Conservation (phyloP, 345 rosid species). For the Hibiscus syriacus region DNA sequence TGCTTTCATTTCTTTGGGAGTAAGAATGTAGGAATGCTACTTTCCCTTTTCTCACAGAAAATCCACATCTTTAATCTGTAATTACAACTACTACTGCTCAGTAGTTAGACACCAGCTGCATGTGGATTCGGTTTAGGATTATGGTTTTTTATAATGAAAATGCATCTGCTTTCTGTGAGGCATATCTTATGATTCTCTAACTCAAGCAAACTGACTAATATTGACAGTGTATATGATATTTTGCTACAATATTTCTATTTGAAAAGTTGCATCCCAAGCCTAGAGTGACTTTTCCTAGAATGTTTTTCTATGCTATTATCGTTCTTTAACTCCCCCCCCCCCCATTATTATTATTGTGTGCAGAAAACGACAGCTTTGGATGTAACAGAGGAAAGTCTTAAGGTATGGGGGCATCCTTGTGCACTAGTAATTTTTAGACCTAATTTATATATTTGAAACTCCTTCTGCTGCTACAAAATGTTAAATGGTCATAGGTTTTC, state of each 20-base stretch:
- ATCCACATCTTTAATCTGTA: not conserved
- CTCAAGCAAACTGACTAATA: not conserved
- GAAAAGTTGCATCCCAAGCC: not conserved
- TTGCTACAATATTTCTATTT: not conserved
- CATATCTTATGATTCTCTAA: not conserved
- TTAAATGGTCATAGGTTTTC: not conserved
- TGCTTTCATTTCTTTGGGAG: not conserved
- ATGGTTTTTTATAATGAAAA: not conserved
- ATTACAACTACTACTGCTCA: not conserved
- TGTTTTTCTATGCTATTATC: not conserved
- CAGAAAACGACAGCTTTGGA: slow-evolving; percentile 86
- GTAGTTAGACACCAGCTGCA: not conserved
- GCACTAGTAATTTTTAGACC: slow-evolving; percentile 1
- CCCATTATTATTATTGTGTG: slow-evolving; percentile 6
- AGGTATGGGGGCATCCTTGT: slow-evolving; percentile 33
- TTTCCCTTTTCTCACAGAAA: not conserved
- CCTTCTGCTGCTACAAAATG: not conserved
- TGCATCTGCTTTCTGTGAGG: not conserved
- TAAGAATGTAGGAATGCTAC: not conserved
- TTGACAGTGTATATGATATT: not conserved
- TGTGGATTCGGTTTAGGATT: not conserved
- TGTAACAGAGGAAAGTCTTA: slow-evolving; percentile 58
- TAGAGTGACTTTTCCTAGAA: not conserved
- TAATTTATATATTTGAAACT: slow-evolving; percentile 2
- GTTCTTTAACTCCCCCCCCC: not conserved